These are phyloP conservation scores for Stachybotrys echinatus DNA, from an alignment of 2,329 filamentous ascomycete species.

Conservation along the genomic window DNA sequence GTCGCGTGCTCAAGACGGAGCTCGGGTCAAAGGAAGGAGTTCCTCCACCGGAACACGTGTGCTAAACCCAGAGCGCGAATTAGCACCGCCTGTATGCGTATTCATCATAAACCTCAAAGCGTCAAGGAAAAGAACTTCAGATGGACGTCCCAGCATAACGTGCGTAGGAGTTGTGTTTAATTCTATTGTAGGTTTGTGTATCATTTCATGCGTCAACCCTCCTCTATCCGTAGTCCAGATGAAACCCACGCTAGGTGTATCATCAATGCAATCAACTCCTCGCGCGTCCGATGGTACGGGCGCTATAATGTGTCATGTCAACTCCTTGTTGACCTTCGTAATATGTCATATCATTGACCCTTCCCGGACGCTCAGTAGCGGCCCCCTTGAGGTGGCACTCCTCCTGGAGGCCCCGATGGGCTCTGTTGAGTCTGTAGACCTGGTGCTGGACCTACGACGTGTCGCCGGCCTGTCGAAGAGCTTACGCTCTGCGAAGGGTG, in stretches of 20 bases:
- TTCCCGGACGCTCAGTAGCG: neutral
- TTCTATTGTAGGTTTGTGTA: neutral
- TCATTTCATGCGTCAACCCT: neutral
- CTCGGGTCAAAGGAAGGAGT: constrained; percentile 63
- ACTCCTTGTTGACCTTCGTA: neutral
- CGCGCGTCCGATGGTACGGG: neutral
- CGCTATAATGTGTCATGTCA: neutral
- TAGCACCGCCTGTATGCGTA: constrained; percentile 1
- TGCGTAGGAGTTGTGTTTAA: neutral
- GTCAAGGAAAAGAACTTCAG: constrained; percentile 18
- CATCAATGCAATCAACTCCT: neutral
- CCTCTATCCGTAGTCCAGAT: neutral
- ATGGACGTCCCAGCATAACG: too few species aligned
- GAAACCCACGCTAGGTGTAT: neutral
- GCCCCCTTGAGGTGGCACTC: neutral
- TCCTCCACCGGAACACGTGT: constrained; percentile 66
- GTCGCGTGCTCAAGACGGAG: constrained; percentile 70
- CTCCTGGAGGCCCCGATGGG: neutral
- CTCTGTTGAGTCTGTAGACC: neutral
- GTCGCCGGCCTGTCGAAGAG: constrained; percentile 10
- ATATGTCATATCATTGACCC: neutral
- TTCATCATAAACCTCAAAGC: constrained; percentile 9
- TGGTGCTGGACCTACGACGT: constrained; percentile 4
- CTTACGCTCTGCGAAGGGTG: constrained; percentile 12
- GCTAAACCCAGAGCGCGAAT: constrained; percentile 33